phyloP scores from a whole-genome alignment of 2,329 filamentous ascomycete genomes.

The Aspergillus sp. region DNA sequence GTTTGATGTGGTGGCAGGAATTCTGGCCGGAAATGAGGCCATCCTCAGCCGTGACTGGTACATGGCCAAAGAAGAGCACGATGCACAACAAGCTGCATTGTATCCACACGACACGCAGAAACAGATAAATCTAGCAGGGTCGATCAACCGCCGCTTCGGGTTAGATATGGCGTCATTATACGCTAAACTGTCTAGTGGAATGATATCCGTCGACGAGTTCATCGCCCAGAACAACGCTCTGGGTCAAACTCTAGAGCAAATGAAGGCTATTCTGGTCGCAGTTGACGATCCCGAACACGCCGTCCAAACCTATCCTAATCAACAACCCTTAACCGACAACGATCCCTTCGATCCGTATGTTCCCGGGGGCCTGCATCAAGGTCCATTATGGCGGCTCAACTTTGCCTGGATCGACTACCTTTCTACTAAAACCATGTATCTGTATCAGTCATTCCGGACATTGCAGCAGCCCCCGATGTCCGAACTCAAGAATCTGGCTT shows the following conservation, averaged over 20 bases:
- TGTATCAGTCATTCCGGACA: conserved; percentile 58
- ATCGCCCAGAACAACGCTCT: conserved; percentile 51
- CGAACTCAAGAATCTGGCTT: conserved; percentile 55
- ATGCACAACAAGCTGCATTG: conserved; percentile 48
- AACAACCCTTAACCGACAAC: conserved; percentile 46
- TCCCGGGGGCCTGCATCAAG: conserved; percentile 61
- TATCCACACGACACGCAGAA: conserved; percentile 57
- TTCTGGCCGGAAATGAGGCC: conserved; percentile 71
- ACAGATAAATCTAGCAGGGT: conserved; percentile 59
- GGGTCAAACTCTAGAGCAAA: conserved; percentile 33
- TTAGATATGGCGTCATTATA: conserved; percentile 75
- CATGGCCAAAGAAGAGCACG: conserved; percentile 54
- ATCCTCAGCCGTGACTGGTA: conserved; percentile 75
- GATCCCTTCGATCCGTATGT: conserved; percentile 69
- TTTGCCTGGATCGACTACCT: conserved; percentile 68
- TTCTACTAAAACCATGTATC: conserved; percentile 71
- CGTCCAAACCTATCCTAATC: conserved; percentile 55
- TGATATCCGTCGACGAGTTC: conserved; percentile 60
- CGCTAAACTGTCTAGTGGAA: conserved; percentile 56
- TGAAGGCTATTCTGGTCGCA: conserved; percentile 50
- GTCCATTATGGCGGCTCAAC: conserved; percentile 65
- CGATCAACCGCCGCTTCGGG: conserved; percentile 62
- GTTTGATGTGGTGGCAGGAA: conserved; percentile 75
- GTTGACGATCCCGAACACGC: conserved; percentile 56
- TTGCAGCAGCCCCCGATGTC: conserved; percentile 43